A percentile compares a stretch with the other conserved stretches of the same genome.
These are phyloP conservation scores for Eucalyptus cladocalyx DNA, from an alignment of 345 rosid species.

Conservation along the genomic window DNA sequence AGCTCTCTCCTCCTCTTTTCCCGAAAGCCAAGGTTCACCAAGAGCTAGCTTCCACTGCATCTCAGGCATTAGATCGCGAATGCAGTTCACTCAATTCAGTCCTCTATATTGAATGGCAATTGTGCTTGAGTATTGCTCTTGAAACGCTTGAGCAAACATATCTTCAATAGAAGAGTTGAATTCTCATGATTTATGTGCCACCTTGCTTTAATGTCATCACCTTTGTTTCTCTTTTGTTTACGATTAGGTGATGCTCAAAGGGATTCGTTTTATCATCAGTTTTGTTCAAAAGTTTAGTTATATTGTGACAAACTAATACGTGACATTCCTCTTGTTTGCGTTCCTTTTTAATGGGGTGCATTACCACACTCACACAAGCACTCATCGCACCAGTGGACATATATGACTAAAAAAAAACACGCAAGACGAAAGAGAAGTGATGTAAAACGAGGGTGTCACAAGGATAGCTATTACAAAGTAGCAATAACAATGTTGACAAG, in stretches of 20 bases:
- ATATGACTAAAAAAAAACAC: not conserved
- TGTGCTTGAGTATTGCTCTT: not conserved
- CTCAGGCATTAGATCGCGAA: not conserved
- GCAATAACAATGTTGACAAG: not conserved
- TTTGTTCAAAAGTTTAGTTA: not conserved
- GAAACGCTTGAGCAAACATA: not conserved
- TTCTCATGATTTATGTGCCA: not conserved
- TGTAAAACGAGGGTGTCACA: not conserved
- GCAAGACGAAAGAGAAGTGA: not conserved
- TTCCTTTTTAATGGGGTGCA: not conserved
- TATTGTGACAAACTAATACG: not conserved
- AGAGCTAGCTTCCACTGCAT: not conserved
- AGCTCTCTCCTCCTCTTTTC: not conserved
- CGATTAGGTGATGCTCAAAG: not conserved
- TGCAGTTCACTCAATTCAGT: not conserved
- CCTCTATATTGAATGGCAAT: too few relatives aligned
- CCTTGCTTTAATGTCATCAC: not conserved
- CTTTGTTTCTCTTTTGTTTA: not conserved
- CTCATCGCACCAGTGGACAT: not conserved
- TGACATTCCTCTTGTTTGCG: not conserved
- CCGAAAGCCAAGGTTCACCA: not conserved
- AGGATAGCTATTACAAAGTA: not conserved
- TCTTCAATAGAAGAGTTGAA: not conserved
- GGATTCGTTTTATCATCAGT: not conserved
- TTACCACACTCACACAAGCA: not conserved